Evolutionary conservation across 352 stramenopile genomes (phyloP).

Genomic region (Pythium aristosporum): DNA sequence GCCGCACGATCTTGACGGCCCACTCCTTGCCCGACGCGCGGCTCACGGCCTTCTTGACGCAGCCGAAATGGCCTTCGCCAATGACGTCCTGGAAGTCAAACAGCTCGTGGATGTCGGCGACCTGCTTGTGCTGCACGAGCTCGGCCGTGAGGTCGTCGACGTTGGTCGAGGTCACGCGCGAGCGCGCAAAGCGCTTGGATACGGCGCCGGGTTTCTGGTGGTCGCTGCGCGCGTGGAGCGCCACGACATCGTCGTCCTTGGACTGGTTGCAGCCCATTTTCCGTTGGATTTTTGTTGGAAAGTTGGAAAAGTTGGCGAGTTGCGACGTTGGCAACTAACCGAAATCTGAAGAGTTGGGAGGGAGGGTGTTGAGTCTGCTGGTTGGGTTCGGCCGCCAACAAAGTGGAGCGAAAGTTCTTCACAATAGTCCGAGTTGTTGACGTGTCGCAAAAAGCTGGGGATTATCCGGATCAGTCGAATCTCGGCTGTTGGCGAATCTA

Average conservation of each 20-base stretch:
- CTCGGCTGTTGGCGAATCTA: no score
- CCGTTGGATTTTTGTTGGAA: no score
- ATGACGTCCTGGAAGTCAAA: slow-evolving; percentile 69
- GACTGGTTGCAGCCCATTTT: slow-evolving; percentile 64
- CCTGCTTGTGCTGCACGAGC: slow-evolving; percentile 75
- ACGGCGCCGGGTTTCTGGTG: neutral
- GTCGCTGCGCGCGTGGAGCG: slow-evolving; percentile 26
- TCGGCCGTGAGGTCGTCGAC: slow-evolving; percentile 74
- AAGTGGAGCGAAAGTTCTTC: no score
- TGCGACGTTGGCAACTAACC: no score
- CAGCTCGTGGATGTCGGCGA: slow-evolving; percentile 60
- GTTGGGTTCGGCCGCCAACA: neutral
- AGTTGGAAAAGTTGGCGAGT: neutral
- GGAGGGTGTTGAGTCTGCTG: neutral
- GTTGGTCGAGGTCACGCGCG: slow-evolving; percentile 35
- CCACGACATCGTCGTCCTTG: slow-evolving; percentile 46
- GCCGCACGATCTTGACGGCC: slow-evolving; percentile 74
- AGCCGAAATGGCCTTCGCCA: slow-evolving; percentile 69
- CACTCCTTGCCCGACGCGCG: slow-evolving; percentile 68
- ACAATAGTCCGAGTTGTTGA: neutral
- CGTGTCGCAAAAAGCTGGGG: neutral
- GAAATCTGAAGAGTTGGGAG: no score
- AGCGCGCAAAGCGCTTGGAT: slow-evolving; percentile 8
- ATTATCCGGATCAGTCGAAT: no score
- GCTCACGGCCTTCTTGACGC: slow-evolving; percentile 62